Evolutionary conservation across 192 early-diverging fungal species (phyloP), one percentile per base, ranked within the genome.

Genomic region (Entomortierella parvispora): DNA sequence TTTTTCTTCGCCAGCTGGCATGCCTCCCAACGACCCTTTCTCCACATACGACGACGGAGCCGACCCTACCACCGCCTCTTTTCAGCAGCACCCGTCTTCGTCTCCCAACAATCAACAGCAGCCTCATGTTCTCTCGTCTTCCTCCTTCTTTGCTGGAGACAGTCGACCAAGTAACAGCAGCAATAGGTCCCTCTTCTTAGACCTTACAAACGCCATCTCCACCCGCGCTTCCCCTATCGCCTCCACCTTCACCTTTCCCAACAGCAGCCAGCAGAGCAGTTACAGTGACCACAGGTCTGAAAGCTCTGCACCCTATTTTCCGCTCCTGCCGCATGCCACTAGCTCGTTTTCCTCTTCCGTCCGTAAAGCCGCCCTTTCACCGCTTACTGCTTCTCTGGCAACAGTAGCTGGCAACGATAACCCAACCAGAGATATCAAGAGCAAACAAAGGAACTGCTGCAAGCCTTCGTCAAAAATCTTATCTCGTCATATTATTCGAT

Each of bases 161-260:
- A n/a, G n/a, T n/a, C n/a, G n/a, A n/a, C n/a, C n/a, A n/a, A n/a
- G n/a, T n/a, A n/a, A n/a, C n/a, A 43, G 45, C 26, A 49, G 22
- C 25, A 1, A 34, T 28, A 60, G 37, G n/a, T 15, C 28, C 1
- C 22, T 60, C 20, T 15, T 60, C 34, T 57, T 57, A 7, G 49
- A 58, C 40, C 37, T 59, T 26, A 60, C 28, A 18, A 69, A 44
- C 49, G 26, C 67, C 22, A 44, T 58, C n/a, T 40, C 50, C 22
- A 48, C 68, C 46, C 51, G 57, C 11, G 50, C 50, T n/a, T 62
- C 50, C 2, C 56, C 47, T 7, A 28, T 68, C 47, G 47, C 58
- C 28, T 68, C 48, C n/a, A 46, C 34, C 25, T 29, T 61, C 15
- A 40, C 55, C 32, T n/a, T 31, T 7, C 40, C 55, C 45, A 50